Evolutionary conservation across 2,329 filamentous ascomycete genomes (phyloP).

Genomic region (Pezicula carpinea): DNA sequence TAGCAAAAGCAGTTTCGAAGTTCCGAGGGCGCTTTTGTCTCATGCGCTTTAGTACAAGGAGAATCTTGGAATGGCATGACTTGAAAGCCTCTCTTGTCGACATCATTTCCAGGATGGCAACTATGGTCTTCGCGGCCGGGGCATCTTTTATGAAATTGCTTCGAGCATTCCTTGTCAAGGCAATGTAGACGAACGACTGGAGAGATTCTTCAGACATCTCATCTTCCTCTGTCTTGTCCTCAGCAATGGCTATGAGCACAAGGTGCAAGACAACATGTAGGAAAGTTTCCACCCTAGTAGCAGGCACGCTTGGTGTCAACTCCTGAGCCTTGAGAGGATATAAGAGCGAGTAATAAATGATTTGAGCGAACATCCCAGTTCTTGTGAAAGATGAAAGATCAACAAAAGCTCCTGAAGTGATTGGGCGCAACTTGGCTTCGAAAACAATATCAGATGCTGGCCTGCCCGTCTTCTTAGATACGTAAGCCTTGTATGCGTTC

Average conservation of each 20-base stretch:
- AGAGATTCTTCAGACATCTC: slow-evolving; percentile 41
- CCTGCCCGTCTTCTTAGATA: slow-evolving; percentile 84
- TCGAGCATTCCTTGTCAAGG: slow-evolving; percentile 59
- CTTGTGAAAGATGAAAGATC: slow-evolving; percentile 74
- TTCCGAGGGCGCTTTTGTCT: slow-evolving; percentile 73
- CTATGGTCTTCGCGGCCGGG: slow-evolving; percentile 56
- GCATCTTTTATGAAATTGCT: slow-evolving; percentile 56
- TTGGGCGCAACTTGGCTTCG: slow-evolving; percentile 76
- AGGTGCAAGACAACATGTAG: slow-evolving; percentile 88
- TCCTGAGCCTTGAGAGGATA: slow-evolving; percentile 70
- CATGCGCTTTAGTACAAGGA: slow-evolving; percentile 76
- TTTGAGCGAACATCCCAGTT: slow-evolving; percentile 81
- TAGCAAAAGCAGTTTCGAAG: slow-evolving; percentile 64
- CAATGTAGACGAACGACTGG: slow-evolving; percentile 68
- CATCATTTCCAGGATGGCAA: slow-evolving; percentile 57
- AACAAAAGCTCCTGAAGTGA: slow-evolving; percentile 72
- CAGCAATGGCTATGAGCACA: slow-evolving; percentile 76
- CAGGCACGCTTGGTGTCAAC: slow-evolving; percentile 69
- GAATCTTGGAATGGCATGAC: slow-evolving; percentile 78
- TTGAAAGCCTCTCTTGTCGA: slow-evolving; percentile 70
- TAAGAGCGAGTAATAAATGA: slow-evolving; percentile 82
- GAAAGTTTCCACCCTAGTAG: slow-evolving; percentile 84
- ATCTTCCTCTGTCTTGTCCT: slow-evolving; percentile 64
- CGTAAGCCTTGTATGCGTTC: slow-evolving; percentile 77
- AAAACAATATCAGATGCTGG: slow-evolving; percentile 80